Percentiles rank a stretch among this genome's conserved stretches.
These are phyloP conservation scores for Eutrema japonicum DNA, from an alignment of 345 rosid species.

Conservation along the genomic window DNA sequence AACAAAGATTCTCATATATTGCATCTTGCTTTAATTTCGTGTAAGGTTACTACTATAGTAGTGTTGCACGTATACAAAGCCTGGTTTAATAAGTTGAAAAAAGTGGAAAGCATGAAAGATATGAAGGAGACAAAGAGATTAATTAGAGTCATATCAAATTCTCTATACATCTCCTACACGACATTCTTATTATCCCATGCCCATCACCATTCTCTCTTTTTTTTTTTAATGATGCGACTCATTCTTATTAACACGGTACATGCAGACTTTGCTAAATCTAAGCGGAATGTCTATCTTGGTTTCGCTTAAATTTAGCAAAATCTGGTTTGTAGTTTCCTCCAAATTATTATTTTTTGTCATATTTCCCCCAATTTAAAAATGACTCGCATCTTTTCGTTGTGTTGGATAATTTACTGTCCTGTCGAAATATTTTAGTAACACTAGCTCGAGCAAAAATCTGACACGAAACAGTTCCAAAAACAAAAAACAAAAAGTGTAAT, in stretches of 20 bases:
- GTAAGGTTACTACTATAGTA: neutral
- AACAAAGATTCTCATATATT: slow-evolving; percentile 17
- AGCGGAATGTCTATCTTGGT: too few species aligned
- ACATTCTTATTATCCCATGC: slow-evolving; percentile 35
- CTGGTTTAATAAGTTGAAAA: slow-evolving; percentile 32
- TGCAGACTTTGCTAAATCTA: too few species aligned
- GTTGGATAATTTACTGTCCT: neutral
- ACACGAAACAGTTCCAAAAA: neutral
- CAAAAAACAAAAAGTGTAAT: slow-evolving; percentile 5
- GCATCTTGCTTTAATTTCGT: neutral
- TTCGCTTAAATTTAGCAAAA: too few species aligned
- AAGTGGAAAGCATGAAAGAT: slow-evolving; percentile 40
- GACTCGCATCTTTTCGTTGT: neutral
- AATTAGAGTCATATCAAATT: slow-evolving; percentile 41
- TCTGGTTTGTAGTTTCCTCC: too few species aligned
- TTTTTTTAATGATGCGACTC: neutral
- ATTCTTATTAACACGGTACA: too few species aligned
- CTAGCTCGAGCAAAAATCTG: slow-evolving; percentile 7
- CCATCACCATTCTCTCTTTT: slow-evolving; percentile 24
- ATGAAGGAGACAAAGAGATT: slow-evolving; percentile 42
- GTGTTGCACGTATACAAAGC: slow-evolving; percentile 21
- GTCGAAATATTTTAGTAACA: slow-evolving; percentile 13
- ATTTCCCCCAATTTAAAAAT: neutral
- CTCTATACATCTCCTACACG: slow-evolving; percentile 41
- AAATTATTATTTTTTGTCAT: neutral